These are phyloP conservation scores for Ceratobasidium sp. DNA, from an alignment of 1,284 basidiomycete genomes.

Conservation along the genomic window DNA sequence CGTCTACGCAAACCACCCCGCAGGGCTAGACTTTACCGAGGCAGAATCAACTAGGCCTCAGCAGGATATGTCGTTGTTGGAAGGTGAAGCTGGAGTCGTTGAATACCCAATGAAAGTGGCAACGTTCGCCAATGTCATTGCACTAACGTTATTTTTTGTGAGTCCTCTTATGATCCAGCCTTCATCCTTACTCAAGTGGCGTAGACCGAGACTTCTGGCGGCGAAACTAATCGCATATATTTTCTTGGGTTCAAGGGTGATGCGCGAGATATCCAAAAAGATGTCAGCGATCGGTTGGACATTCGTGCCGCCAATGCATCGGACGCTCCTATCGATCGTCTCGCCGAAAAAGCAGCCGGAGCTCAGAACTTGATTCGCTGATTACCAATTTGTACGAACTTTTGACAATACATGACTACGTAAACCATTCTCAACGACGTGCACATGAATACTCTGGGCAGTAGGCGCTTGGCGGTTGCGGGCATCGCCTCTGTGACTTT, in stretches of 20 bases:
- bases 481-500: too few species aligned
- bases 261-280: constrained; percentile 60
- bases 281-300: constrained; percentile 66
- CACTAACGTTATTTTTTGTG: constrained; percentile 79
- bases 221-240: constrained; percentile 68
- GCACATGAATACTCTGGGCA: too few species aligned
- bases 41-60: constrained; percentile 71
- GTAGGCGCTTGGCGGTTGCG: too few species aligned
- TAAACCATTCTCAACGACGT: too few species aligned
- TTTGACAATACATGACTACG: too few species aligned
- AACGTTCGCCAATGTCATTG: constrained; percentile 74
- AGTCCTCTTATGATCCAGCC: constrained; percentile 47
- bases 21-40: constrained; percentile 76
- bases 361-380: constrained; percentile 41
- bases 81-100: constrained; percentile 67
- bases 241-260: constrained; percentile 85
- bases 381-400: neutral
- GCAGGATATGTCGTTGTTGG: constrained; percentile 70
- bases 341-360: constrained; percentile 60
- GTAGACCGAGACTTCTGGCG: constrained; percentile 70
- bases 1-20: constrained; percentile 71
- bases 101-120: constrained; percentile 80
- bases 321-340: constrained; percentile 67
- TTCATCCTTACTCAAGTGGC: neutral
- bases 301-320: constrained; percentile 73